Conservation (phyloP, 257 asterid genomes). For the Paraleonurus japonicus region DNA sequence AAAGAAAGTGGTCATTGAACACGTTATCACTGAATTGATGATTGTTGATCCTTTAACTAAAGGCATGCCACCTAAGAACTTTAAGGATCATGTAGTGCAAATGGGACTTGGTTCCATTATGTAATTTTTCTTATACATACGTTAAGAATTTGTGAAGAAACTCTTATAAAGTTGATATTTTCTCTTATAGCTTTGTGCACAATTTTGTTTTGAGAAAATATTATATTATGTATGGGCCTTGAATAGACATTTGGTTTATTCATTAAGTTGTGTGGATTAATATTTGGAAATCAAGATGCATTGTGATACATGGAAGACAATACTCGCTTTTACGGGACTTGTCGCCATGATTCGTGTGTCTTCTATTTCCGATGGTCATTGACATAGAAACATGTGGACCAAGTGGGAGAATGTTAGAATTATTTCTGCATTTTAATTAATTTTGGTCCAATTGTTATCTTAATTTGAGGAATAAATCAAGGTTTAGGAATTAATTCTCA, state of each 20-base stretch:
- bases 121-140: no score
- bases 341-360: not conserved
- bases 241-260: not conserved
- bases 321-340: not conserved
- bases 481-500: no score
- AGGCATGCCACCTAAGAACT: not conserved
- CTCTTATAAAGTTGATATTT: constrained; percentile 5
- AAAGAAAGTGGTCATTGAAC: not conserved
- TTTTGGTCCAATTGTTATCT: no score
- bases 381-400: not conserved
- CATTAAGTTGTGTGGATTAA: not conserved
- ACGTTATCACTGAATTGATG: no score
- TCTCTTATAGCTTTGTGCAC: not conserved
- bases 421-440: no score
- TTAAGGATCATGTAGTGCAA: not conserved
- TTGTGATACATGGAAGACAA: constrained; percentile 4
- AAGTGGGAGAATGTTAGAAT: constrained; percentile 1
- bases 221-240: not conserved
- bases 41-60: not conserved
- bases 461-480: no score
- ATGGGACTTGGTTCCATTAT: not conserved
- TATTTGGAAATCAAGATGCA: not conserved
- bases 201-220: not conserved
- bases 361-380: not conserved
- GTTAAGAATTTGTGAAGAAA: no score